Evolutionary conservation across 1,139 yeast genomes (phyloP), one percentile per base, ranked within the genome.

Genomic region (Pichia sp.): DNA sequence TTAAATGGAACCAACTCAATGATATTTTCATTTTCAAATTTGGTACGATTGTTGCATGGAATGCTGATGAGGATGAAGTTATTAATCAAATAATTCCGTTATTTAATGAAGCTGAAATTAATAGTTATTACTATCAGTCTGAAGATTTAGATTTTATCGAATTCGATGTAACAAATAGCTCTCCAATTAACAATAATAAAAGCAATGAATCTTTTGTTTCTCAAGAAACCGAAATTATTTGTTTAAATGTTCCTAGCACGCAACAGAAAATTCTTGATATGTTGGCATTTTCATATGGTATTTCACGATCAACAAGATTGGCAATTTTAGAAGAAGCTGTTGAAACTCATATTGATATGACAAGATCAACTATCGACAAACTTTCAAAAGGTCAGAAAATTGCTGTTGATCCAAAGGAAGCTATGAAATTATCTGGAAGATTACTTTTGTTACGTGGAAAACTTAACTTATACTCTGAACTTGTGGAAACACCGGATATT

Each of bases 111-210:
- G 76, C 81, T 4, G 80, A 80, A 49, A 55, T 69, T 1, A 66
- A 77, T 5, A 67, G 74, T 5, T 80, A 80, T 55, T 67, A 67
- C 2, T 67, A 70, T 12, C 96, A 89, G 55, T 78, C 87, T 35
- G 97, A 89, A 58, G 97, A 89, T 56, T 76, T 89, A 78, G 96
- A 89, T 60, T 89, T 70, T 64, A 67, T 86, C n/a, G 92, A 84
- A 47, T 60, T 76, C 10, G 51, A 47, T 23, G 60, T 16, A 16
- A 16, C 16, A 16, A 16, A 16, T 16, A 16, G 16, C 16, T 16
- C 16, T 16, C 16, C 16, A 16, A 16, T 16, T 16, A 16, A 16
- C 16, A 16, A 16, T 16, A 16, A 60, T n/a, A 8, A 26, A 5
- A 27, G 10, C 2, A 35, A 30, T 3, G 43, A 43, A 10, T 46